A percentile compares a stretch with the other conserved stretches of the same genome.
These are phyloP conservation scores for Chlorokybus atmophyticus DNA, from an alignment of 139 green algal species.

Conservation along the genomic window DNA sequence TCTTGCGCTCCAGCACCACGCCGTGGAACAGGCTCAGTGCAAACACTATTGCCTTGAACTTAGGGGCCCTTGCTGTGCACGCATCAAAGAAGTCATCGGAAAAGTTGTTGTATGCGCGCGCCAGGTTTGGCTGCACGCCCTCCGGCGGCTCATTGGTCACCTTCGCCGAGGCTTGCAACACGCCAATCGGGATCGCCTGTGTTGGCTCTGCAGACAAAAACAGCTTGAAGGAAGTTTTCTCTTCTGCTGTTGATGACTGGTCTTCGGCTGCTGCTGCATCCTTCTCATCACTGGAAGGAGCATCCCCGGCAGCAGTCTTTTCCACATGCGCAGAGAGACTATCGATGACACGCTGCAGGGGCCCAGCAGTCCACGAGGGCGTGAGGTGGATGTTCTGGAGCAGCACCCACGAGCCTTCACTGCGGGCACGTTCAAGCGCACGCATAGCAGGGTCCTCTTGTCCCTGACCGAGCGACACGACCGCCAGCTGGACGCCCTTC, in stretches of 20 bases:
- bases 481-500: conserved; percentile 30
- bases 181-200: conserved; percentile 60
- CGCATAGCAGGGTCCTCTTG: conserved; percentile 79
- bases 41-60: conserved; percentile 75
- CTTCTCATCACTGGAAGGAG: too few species aligned
- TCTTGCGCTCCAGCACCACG: conserved; percentile 78
- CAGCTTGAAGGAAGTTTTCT: conserved; percentile 82
- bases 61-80: conserved; percentile 57
- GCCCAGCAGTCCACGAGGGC: conserved; percentile 7
- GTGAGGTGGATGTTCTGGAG: conserved; percentile 41
- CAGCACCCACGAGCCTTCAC: conserved; percentile 88
- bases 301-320: too few species aligned
- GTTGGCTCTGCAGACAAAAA: conserved; percentile 83
- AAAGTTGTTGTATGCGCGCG: conserved; percentile 62
- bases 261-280: neutral
- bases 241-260: too few species aligned
- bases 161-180: conserved; percentile 84
- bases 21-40: conserved; percentile 85
- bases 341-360: conserved; percentile 35
- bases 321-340: too few species aligned
- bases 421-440: conserved; percentile 56
- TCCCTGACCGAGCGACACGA: conserved; percentile 58
- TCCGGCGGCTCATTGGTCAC: conserved; percentile 85
- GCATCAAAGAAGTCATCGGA: conserved; percentile 73
- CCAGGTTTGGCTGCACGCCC: conserved; percentile 38